phyloP scores from a whole-genome alignment of 2,329 filamentous ascomycete species.

The Colletotrichum simmondsii region DNA sequence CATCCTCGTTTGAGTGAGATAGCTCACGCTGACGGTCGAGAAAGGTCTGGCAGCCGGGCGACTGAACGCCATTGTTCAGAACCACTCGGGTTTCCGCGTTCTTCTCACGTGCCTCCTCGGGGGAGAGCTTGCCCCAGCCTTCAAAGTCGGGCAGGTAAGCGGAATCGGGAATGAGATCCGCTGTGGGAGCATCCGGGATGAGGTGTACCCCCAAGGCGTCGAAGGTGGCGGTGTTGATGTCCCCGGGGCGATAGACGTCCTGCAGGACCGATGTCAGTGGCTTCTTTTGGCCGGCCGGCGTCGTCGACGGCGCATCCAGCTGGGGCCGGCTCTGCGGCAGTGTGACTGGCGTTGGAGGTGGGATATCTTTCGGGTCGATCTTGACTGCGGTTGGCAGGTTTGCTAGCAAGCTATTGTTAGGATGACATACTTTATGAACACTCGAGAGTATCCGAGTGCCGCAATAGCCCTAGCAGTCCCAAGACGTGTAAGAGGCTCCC shows the following conservation, averaged over 20 bases:
- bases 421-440: background rate
- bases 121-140: slow-evolving; percentile 60
- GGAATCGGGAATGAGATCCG: slow-evolving; percentile 64
- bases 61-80: slow-evolving; percentile 63
- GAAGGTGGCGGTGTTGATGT: slow-evolving; percentile 61
- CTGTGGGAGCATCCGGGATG: slow-evolving; percentile 57
- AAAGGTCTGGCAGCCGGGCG: slow-evolving; percentile 68
- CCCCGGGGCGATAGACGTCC: slow-evolving; percentile 62
- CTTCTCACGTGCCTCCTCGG: slow-evolving; percentile 59
- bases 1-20: slow-evolving; percentile 64
- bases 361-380: slow-evolving; percentile 61
- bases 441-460: background rate
- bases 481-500: background rate
- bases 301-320: slow-evolving; percentile 18
- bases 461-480: background rate
- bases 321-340: slow-evolving; percentile 57
- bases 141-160: slow-evolving; percentile 64
- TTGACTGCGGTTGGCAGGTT: slow-evolving; percentile 39
- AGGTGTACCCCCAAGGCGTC: slow-evolving; percentile 68
- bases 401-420: slow-evolving; percentile 37
- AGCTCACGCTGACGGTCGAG: slow-evolving; percentile 69
- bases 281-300: slow-evolving; percentile 38
- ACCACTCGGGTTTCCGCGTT: slow-evolving; percentile 60
- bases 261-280: slow-evolving; percentile 64
- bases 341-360: slow-evolving; percentile 65